These are phyloP conservation scores for Cladorrhinum sp. DNA, from an alignment of 2,329 filamentous ascomycete genomes.

Conservation along the genomic window DNA sequence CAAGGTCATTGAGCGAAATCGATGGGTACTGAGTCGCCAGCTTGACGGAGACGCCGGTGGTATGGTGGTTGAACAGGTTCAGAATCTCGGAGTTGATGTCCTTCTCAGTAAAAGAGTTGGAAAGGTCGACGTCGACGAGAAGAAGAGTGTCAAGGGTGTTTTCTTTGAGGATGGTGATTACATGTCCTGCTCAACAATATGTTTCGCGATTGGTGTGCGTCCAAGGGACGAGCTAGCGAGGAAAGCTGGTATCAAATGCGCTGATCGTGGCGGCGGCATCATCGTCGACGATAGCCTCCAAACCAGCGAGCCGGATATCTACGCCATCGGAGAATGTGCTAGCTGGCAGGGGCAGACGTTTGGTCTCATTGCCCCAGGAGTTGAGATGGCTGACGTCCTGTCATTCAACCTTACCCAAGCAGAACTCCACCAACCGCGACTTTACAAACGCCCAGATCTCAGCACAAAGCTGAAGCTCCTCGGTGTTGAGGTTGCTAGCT, in stretches of 20 bases:
- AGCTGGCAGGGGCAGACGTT: slow-evolving; percentile 86
- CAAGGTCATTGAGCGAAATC: slow-evolving; percentile 75
- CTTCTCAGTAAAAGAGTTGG: slow-evolving; percentile 73
- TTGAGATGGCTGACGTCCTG: slow-evolving; percentile 91
- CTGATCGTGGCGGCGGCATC: slow-evolving; percentile 71
- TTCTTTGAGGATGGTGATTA: slow-evolving; percentile 76
- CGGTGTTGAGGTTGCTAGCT: slow-evolving; percentile 87
- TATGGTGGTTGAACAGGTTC: slow-evolving; percentile 80
- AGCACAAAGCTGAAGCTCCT: slow-evolving; percentile 90
- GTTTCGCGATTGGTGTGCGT: slow-evolving; percentile 85
- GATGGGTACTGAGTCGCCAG: slow-evolving; percentile 80
- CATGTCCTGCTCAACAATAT: slow-evolving; percentile 76
- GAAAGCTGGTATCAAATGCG: slow-evolving; percentile 67
- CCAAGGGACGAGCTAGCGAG: slow-evolving; percentile 75
- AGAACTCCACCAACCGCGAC: slow-evolving; percentile 63
- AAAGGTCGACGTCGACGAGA: slow-evolving; percentile 64
- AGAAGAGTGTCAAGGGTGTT: slow-evolving; percentile 69
- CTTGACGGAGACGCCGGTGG: slow-evolving; percentile 76
- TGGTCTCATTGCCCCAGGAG: slow-evolving; percentile 81
- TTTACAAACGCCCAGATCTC: slow-evolving; percentile 78
- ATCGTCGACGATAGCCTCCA: slow-evolving; percentile 64
- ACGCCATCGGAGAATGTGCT: slow-evolving; percentile 87
- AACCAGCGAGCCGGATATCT: slow-evolving; percentile 71
- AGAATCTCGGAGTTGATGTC: slow-evolving; percentile 74
- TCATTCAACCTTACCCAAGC: slow-evolving; percentile 88